These are phyloP conservation scores for Zygotorulaspora chibaensis DNA, from an alignment of 805 yeast species.

Conservation along the genomic window DNA sequence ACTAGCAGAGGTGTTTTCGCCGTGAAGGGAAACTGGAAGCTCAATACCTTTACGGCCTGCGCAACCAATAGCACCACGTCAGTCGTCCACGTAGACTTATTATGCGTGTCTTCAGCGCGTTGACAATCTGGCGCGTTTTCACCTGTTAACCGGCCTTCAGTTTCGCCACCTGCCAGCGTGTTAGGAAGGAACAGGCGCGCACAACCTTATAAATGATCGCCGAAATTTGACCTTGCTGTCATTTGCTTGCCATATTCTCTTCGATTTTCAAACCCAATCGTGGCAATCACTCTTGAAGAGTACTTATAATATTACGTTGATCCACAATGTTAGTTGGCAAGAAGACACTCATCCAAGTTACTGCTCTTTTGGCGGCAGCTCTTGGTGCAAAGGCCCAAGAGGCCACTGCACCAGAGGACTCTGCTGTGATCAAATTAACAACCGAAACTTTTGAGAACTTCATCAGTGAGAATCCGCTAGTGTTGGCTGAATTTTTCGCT, in stretches of 20 bases:
- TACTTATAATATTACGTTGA: too few species aligned
- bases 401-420: conserved; percentile 74
- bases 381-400: conserved; percentile 43
- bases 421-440: conserved; percentile 81
- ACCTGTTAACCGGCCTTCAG: neutral
- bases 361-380: conserved; percentile 23
- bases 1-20: too few species aligned
- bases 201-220: neutral
- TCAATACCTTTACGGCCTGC: too few species aligned
- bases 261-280: neutral
- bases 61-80: too few species aligned
- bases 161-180: conserved; percentile 14
- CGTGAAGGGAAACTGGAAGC: too few species aligned
- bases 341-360: conserved; percentile 13
- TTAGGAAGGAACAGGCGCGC: neutral
- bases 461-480: conserved; percentile 68
- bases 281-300: too few species aligned
- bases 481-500: conserved; percentile 82
- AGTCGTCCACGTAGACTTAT: too few species aligned
- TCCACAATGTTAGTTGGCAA: conserved; percentile 8
- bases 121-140: conserved; percentile 3
- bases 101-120: too few species aligned
- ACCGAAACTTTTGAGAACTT: conserved; percentile 61
- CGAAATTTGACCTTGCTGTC: neutral
- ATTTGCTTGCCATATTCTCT: neutral